A percentile compares a stretch with the other conserved stretches of the same genome.
Evolutionary conservation across 2,329 filamentous ascomycete species (phyloP).

Genomic region (Ophiostoma sp.): DNA sequence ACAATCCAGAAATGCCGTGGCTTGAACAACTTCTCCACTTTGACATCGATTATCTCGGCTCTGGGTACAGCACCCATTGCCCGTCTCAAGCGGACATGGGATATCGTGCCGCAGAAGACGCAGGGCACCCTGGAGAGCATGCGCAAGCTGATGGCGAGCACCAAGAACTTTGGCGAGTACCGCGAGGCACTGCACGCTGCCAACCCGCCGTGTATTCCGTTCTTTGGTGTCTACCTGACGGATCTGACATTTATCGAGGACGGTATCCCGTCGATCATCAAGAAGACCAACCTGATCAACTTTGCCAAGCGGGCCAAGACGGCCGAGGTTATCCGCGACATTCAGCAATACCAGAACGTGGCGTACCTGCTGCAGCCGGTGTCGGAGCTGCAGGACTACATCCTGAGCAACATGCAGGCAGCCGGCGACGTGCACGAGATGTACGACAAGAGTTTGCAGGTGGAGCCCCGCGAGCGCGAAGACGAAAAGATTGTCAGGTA

Average conservation of each 20-base stretch:
- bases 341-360: conserved; percentile 97
- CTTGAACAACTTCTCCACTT: conserved; percentile 93
- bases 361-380: conserved; percentile 90
- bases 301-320: conserved; percentile 98
- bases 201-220: conserved; percentile 95
- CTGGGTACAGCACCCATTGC: conserved; percentile 92
- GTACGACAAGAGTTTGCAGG: conserved; percentile 92
- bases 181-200: conserved; percentile 86
- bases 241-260: conserved; percentile 97
- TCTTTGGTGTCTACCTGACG: conserved; percentile 95
- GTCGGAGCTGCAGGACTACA: conserved; percentile 90
- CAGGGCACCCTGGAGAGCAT: conserved; percentile 78
- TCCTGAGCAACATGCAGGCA: conserved; percentile 90
- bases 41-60: conserved; percentile 96
- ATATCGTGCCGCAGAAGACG: conserved; percentile 82
- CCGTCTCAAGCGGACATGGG: conserved; percentile 88
- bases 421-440: conserved; percentile 97
- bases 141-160: conserved; percentile 92
- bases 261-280: conserved; percentile 91
- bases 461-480: conserved; percentile 93
- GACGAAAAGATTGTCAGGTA: conserved; percentile 99
- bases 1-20: conserved; percentile 74
- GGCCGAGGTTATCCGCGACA: conserved; percentile 95
- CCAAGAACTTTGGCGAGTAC: conserved; percentile 97
- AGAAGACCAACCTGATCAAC: conserved; percentile 95